Evolutionary conservation across 1,284 basidiomycete species (phyloP), one percentile per base, ranked within the genome.

Genomic region (Cutaneotrichosporon cavernicola): DNA sequence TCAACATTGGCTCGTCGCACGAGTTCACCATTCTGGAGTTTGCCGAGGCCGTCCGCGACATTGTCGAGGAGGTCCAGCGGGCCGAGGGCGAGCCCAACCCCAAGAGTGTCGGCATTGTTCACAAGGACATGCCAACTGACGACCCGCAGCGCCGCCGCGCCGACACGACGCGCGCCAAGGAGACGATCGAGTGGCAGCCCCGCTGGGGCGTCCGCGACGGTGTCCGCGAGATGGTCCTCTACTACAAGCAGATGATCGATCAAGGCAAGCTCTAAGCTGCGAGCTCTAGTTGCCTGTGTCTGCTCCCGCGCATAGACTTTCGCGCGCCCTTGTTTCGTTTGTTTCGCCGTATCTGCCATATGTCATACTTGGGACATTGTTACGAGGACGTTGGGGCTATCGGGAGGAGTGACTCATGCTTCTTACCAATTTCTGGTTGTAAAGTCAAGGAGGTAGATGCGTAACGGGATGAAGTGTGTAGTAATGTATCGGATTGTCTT

Each of bases 11-110:
- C 66, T 93, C 91, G 75, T 83, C 87, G 56, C 91, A 96, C 80
- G 96, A 99, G 83, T 97, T 95, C 81, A 93, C 91, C 61, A 96
- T 99, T 72, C 69, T 89, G 62, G 89, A 93, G 71, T 95, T 95
- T 76, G 92, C 92, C 34, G 87, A 90, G 79, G 86, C 92, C 70
- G 91, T 95, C 58, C 85, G 90, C 52, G 90, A 94, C 61, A 88
- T 92, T 71, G 93, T 92, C 62, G 90, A 90, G 81, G 89, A 92
- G 82, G 90, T 95, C 26, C 90, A 94, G 82, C 85, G 85, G 72
- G 90, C 92, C 76, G 90, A 92, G 75, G 89, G 90, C 61, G 81
- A 85, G 67, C 83, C 80, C 36, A 75, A 81, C 52, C 69, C 75
- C 68, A 85, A 85, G 65, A 84, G 85, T 58, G 88, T 90, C 69